Evolutionary conservation across 2,329 filamentous ascomycete genomes (phyloP), one percentile per base, ranked within the genome.

Genomic region (Thermothelomyces thermophilus): DNA sequence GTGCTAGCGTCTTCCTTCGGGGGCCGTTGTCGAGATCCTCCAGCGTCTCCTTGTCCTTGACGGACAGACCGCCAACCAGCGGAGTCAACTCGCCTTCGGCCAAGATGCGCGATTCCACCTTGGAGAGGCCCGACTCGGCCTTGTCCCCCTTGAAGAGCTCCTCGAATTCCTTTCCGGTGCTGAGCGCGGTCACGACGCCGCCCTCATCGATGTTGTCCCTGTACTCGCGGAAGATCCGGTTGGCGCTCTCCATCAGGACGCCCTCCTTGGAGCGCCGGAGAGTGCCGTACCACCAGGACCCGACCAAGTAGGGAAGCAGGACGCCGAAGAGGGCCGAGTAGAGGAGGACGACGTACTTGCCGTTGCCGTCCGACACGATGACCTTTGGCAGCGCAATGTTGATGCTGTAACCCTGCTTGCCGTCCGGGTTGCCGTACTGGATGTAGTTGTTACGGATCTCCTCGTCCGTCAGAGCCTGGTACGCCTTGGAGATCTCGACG

Each of bases 281-380:
- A 30, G 89, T 94, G 53, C 94, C 93, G 66, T 98, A 98, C 93
- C 93, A 98, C 93, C 93, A 98, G 52, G 86, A 90, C 41, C 93
- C 93, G 49, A 98, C 91, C 41, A 93, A 75, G 67, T 94, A 98
- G 2, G 93, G 93, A 46, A 98, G 75, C 53, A 96, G 73, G 54
- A 97, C 87, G 48, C 91, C 93, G 45, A 98, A 82, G 34, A 97
- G 77, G 30, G 85, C 70, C 33, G 89, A 90, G 67, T 98, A 98
- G 56, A 96, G 78, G 50, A 96, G 74, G 53, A 98, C 75, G 47
- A 98, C 86, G 64, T 94, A 97, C 73, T 96, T 97, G 58, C 90
- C 91, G 67, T 93, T 94, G 48, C 90, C 91, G 59, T 96, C 89
- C 13, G 87, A 86, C 48, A 98, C 79, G 61, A 98, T 90, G 69